Conservation (phyloP, 1,284 basidiomycete genomes). For the Sporisorium sorghi region DNA sequence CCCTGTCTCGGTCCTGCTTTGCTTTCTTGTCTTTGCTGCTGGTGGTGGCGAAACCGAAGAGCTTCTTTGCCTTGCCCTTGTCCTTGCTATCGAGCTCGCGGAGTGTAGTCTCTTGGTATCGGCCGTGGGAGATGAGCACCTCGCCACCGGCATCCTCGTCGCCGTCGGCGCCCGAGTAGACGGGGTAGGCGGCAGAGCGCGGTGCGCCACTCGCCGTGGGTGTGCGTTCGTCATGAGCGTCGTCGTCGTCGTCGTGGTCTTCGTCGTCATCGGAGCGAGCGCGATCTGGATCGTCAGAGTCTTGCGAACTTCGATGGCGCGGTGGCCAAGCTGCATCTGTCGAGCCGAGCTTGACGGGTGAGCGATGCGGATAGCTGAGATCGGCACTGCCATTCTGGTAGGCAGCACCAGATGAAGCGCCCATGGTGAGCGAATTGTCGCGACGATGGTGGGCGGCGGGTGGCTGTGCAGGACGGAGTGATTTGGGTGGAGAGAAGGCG, state of each 20-base stretch:
- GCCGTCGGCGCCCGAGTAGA: conserved; percentile 36
- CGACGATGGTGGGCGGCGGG: conserved; percentile 16
- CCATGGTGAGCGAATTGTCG: conserved; percentile 11
- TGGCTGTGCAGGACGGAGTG: conserved; percentile 28
- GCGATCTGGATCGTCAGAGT: neutral
- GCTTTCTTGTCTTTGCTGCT: conserved; percentile 37
- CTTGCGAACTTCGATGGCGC: conserved; percentile 12
- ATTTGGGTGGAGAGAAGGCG: conserved; percentile 15
- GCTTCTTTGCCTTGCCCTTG: conserved; percentile 43
- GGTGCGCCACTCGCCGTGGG: conserved; percentile 5
- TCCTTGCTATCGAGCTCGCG: conserved; percentile 28
- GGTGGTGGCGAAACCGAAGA: conserved; percentile 37
- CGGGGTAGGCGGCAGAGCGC: conserved; percentile 33
- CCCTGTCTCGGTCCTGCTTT: conserved; percentile 24
- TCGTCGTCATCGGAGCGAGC: neutral
- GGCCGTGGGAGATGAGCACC: conserved; percentile 44
- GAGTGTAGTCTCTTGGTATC: conserved; percentile 31
- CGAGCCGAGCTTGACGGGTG: neutral
- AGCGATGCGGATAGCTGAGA: neutral
- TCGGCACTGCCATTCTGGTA: conserved; percentile 13
- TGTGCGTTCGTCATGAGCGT: conserved; percentile 10
- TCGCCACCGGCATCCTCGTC: conserved; percentile 28
- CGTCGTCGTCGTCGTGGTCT: conserved; percentile 1
- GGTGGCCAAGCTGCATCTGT: conserved; percentile 6
- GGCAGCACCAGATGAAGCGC: conserved; percentile 10